Conservation (phyloP, 2,329 filamentous ascomycete species). For the Grosmannia serpens region DNA sequence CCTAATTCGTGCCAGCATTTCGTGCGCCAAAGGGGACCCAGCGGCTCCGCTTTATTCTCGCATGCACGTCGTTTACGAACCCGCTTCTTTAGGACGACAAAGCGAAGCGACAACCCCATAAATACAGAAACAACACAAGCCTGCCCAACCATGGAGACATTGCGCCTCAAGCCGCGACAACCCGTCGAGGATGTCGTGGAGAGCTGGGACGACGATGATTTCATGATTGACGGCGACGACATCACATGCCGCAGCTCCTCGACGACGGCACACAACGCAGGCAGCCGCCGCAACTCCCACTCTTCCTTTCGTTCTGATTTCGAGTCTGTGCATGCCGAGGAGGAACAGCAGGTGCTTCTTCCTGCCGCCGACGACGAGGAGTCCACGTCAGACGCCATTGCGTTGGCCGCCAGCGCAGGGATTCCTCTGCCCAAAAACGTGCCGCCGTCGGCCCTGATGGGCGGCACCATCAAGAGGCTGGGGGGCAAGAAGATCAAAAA, state of each 20-base stretch:
- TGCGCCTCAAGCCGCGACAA: slow-evolving; percentile 40
- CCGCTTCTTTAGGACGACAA: background rate
- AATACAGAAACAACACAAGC: background rate
- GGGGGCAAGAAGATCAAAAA: slow-evolving; percentile 63
- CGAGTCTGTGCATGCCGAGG: slow-evolving; percentile 63
- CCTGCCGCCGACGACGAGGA: slow-evolving; percentile 71
- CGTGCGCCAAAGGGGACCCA: background rate
- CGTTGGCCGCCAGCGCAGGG: slow-evolving; percentile 75
- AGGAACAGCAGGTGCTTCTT: slow-evolving; percentile 79
- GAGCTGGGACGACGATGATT: slow-evolving; percentile 70
- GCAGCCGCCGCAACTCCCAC: slow-evolving; percentile 59
- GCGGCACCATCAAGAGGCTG: slow-evolving; percentile 85
- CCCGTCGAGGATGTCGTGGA: slow-evolving; percentile 54
- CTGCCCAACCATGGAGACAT: slow-evolving; percentile 34
- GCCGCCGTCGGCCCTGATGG: slow-evolving; percentile 77
- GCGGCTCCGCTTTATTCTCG: background rate
- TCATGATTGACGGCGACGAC: slow-evolving; percentile 58
- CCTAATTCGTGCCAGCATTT: background rate
- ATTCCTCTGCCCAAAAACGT: slow-evolving; percentile 84
- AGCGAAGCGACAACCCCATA: slow-evolving; percentile 4
- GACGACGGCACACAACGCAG: slow-evolving; percentile 27
- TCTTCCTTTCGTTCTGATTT: slow-evolving; percentile 81
- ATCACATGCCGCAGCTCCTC: slow-evolving; percentile 45
- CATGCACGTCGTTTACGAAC: slow-evolving; percentile 7
- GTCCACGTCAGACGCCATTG: slow-evolving; percentile 75